Base-by-base conservation (phyloP, 208 protist species). In the Phytomonas serpens region DNA sequence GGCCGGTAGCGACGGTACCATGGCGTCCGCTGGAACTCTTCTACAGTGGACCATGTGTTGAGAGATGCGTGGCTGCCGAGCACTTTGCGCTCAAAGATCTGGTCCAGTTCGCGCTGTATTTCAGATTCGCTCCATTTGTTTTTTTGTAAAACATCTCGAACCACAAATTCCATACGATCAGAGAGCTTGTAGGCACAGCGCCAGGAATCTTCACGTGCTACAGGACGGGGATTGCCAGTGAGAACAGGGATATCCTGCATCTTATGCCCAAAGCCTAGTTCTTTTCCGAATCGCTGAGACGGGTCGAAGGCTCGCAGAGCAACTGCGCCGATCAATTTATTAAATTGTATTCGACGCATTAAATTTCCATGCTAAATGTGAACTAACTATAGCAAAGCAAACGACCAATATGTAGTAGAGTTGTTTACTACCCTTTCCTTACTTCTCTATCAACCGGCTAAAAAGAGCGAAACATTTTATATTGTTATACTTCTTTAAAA, bases 1-100 rank as follows among this genome's bases (percentile, higher is more conserved):
- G 91, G 91, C 71, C 84, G 86, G 79, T 90, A 96, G 61, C 91
- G 82, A 32, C 88, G 85, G 73, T 94, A 96, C 87, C 88, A 96
- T 27, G 91, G 91, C 30, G 91, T 96, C 64, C 91, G 80, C 78
- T 94, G 91, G 71, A 94, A 96, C 67, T 96, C 91, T 69, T 96
- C 91, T 16, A 96, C 88, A 37, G 88, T 94, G 13, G 85, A 85
- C 88, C 91, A 96, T 33, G 86, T 88, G 65, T 93, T 95, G 36
- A 93, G 78, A 5, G 90, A 90, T n/a, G 90, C 83, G 68, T 80
- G 76, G 65, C 74, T 85, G 42, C 86, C 86, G 11, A 77, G 29
- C 36, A 74, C 70, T 67, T 93, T 93, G 33, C 84, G 77, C 31
- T 33, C 36, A 68, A 93, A 93, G 29, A 96, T 96, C 64, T 93